These are phyloP conservation scores for Picea sitchensis DNA, from an alignment of 75 land plant genomes.

Conservation along the genomic window DNA sequence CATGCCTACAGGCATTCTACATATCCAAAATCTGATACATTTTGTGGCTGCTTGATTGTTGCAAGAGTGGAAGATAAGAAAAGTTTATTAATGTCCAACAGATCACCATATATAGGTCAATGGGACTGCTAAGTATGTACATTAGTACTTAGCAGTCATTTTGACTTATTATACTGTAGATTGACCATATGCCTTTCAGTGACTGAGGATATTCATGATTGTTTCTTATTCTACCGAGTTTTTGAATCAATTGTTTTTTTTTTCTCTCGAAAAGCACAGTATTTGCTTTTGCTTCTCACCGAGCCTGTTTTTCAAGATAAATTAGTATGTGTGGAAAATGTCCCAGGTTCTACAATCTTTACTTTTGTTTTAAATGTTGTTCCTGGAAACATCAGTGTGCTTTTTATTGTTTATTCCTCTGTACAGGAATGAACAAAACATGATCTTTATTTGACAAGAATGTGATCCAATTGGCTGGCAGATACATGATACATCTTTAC, in stretches of 20 bases:
- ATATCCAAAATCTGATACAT: not conserved
- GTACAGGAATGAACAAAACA: not conserved
- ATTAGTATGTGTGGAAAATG: not conserved
- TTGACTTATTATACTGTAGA: not conserved
- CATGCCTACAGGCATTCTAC: not conserved
- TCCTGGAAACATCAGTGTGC: not conserved
- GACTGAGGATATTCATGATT: not conserved
- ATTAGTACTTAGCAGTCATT: no score
- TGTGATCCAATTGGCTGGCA: not conserved
- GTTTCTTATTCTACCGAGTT: not conserved
- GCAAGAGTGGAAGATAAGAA: not conserved
- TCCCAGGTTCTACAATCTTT: not conserved
- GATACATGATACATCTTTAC: not conserved
- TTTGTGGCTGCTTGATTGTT: not conserved
- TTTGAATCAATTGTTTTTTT: not conserved
- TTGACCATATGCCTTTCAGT: not conserved
- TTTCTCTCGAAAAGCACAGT: no score
- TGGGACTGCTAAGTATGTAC: no score
- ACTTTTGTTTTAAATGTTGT: not conserved
- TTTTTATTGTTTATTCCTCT: slow-evolving; percentile 4
- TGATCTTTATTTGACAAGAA: not conserved
- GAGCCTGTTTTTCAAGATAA: not conserved
- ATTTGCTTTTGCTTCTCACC: not conserved
- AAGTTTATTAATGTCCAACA: no score
- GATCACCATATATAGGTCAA: no score